Evolutionary conservation across 495 filamentous ascomycete species (phyloP), one percentile per base, ranked within the genome.

Genomic region (Monascus purpureus): DNA sequence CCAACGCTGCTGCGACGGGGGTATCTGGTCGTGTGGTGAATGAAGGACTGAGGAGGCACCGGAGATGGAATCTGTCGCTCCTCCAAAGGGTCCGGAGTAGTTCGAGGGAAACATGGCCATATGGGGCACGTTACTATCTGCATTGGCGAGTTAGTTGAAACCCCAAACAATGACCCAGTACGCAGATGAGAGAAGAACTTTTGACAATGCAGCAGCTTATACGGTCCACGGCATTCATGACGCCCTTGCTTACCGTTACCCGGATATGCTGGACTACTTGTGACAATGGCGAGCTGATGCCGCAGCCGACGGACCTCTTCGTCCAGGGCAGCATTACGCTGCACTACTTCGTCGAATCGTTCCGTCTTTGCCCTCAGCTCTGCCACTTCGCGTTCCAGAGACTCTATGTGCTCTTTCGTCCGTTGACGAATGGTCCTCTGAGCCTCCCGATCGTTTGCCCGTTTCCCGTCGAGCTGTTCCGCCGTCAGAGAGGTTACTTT

Each of bases 361-460:
- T 73, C 64, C 15, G 49, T 52, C 28, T 57, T 59, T 23, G 51
- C 46, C 26, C 43, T 63, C 36, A 73, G 60, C 32, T 71, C 67
- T 5, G 52, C 53, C 6, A 75, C 55, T 37, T 65, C 59, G 13
- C 49, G 46, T 42, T 73, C 64, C 7, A 75, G 52, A 11, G 46
- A 49, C 25, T 75, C 70, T 35, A 75, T 74, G 41, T 70, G 68
- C 31, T 70, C 67, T 32, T 68, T 73, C 17, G 67, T 74, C 29
- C 71, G 51, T 37, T 71, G 67, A 13, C 71, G 66, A 37, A 73
- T 77, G n/a, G 66, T 68, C 36, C 70, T 57, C 39, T 77, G 72
- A 17, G 72, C 71, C 42, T 77, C 72, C 28, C 72, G 67, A 39
- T 77, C 72, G 46, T 74, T 74, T 30, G 70, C 70, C 32, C 72